Base-by-base conservation (phyloP, 108 stramenopile species). In the Conticribra guillardii region DNA sequence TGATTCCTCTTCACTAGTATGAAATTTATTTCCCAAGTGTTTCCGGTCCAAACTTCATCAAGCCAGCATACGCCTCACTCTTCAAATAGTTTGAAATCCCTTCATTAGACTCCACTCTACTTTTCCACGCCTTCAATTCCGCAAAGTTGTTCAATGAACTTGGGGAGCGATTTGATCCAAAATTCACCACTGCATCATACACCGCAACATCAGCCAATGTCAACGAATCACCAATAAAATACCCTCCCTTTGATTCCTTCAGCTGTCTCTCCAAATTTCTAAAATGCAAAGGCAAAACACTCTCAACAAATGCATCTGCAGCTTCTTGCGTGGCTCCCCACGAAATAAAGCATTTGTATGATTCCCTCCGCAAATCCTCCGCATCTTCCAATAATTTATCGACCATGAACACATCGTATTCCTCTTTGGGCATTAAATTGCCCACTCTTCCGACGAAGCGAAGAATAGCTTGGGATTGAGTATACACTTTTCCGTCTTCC, bases 221-320 rank as follows among this genome's bases (percentile, higher is more conserved):
- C 45, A 65, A 48, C 11, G 59, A 60, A 4, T 65, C 46, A 8
- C 73, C 73, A 31, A 72, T 30, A 21, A 72, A 72, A n/a, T 64
- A 72, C 34, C 41, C 67, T 8, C 68, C 67, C 18, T 48, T 67
- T 4, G 56, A 62, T 4, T 47, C 11, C 21, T 70, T 69, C 22
- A 80, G 45, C 24, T 80, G 79, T 4, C 67, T 59, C 30, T 80
- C 79, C 48, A 80, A 58, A 74, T 80, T 80, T 3, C 60, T 60
- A 50, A 74, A 16, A 32, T 80, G 79, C 60, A 74, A 57, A 14
- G 79, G 67, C 27, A 80, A 46, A 9, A 69, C 60, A 4, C 44
- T 58, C 11, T 62, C 52, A 15, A 61, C 60, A 33, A 67, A 74
- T 5, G 49, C 55, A 28, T 80, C 73, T 23, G 50, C 73, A 2